Evolutionary conservation across 441 rosid species (phyloP).

Genomic region (Populus hybrid): DNA sequence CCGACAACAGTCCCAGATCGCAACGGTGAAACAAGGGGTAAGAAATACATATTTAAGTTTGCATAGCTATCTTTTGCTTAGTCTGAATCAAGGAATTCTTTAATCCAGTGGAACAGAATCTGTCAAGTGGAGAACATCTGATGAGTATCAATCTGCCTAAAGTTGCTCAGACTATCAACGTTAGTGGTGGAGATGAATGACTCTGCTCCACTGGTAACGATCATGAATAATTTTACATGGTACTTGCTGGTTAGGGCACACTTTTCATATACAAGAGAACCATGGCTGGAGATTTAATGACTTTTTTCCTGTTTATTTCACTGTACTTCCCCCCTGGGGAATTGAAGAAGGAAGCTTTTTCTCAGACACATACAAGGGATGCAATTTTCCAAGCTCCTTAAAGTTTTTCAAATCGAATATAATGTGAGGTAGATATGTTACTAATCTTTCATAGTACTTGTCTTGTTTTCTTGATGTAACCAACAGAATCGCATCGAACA

Average conservation of each 20-base stretch:
- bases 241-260: background rate
- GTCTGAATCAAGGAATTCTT: conserved; percentile 3
- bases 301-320: conserved; percentile 13
- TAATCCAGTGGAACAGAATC: conserved; percentile 21
- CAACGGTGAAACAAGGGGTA: conserved; percentile 38
- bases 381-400: conserved; percentile 14
- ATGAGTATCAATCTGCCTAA: background rate
- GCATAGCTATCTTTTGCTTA: background rate
- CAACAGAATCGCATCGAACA: background rate
- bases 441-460: background rate
- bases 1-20: conserved; percentile 17
- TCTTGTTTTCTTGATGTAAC: background rate
- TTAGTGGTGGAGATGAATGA: conserved; percentile 13
- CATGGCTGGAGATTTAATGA: background rate
- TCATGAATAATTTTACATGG: background rate
- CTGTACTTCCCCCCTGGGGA: conserved; percentile 14
- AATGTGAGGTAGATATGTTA: conserved; percentile 21
- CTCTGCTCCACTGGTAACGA: conserved; percentile 8
- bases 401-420: conserved; percentile 14
- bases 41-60: background rate
- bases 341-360: conserved; percentile 12
- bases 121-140: conserved; percentile 9
- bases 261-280: background rate
- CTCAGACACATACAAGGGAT: conserved; percentile 16
- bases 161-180: background rate